Evolutionary conservation across 352 stramenopile genomes (phyloP), one percentile per base, ranked within the genome.

Genomic region (Phytophthora fragariae): DNA sequence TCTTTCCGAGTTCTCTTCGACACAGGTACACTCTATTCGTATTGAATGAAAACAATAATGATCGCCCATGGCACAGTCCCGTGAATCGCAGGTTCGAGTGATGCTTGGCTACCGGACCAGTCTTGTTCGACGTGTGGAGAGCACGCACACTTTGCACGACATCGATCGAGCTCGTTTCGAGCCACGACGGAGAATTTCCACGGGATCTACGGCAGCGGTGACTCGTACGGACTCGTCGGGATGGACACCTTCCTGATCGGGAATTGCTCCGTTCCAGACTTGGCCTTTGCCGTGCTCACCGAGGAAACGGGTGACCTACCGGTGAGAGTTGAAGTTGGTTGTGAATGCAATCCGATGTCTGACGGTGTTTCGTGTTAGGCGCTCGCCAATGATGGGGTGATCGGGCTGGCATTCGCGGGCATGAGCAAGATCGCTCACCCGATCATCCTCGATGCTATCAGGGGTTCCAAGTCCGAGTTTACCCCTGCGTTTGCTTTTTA

Each of bases 121-220:
- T 54, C 46, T 3, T 95, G 90, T 50, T 75, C 74, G 14, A 81
- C 80, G 35, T 96, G 89, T 46, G 89, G 89, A 17, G 49, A 83
- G 19, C 84, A 92, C 57, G 46, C 19, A 24, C 77, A 62, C n/a
- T 92, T 92, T 53, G 50, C 81, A 11, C 61, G 47, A 5, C 62
- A 65, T 5, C 68, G 37, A 24, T 86, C 81, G 8, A 57, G 52
- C 14, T 82, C 78, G 35, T 88, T 84, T 65, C 10, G 27, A 21
- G 27, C 49, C 12, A 52, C 70, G 1, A 44, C 15, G 1, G 63
- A 81, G 47, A 47, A 19, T 3, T 90, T 90, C 49, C 57, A 77
- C 53, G 82, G 83, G 19, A 55, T 85, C 50, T 90, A 92, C 62
- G 80, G 82, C n/a, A 89, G 79, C 46, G 80, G 82, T 6, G 70